These are phyloP conservation scores for Betula pendula DNA, from an alignment of 306 rosid species.

Conservation along the genomic window DNA sequence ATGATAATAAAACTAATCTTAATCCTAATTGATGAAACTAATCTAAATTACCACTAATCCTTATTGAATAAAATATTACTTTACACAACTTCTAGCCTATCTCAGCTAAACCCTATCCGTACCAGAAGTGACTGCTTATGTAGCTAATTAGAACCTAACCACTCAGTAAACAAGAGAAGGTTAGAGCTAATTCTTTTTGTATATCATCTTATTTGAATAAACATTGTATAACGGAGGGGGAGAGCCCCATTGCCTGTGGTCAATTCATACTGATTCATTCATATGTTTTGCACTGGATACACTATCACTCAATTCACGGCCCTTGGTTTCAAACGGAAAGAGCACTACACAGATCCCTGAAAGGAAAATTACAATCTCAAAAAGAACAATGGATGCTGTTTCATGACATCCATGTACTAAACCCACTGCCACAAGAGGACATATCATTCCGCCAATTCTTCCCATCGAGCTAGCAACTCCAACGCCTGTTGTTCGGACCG, in stretches of 20 bases:
- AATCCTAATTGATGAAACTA: no score
- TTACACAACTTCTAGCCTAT: no score
- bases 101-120: no score
- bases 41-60: no score
- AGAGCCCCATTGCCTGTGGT: not conserved
- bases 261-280: constrained; percentile 3
- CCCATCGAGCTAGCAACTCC: constrained; percentile 89
- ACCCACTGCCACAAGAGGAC: constrained; percentile 89
- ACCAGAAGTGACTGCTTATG: not conserved
- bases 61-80: no score
- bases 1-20: no score
- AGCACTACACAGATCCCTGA: constrained; percentile 77
- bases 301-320: constrained; percentile 62
- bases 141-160: not conserved
- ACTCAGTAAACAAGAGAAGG: not conserved
- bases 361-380: constrained; percentile 63
- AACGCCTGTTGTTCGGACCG: constrained; percentile 86
- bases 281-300: constrained; percentile 35
- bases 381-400: constrained; percentile 67
- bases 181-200: not conserved
- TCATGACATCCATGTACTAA: constrained; percentile 89
- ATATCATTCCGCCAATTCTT: constrained; percentile 88
- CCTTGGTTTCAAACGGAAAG: constrained; percentile 90
- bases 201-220: constrained; percentile 10
- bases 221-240: not conserved